phyloP scores from a whole-genome alignment of 1,284 basidiomycete genomes.

The Boletus albobrunnescens region DNA sequence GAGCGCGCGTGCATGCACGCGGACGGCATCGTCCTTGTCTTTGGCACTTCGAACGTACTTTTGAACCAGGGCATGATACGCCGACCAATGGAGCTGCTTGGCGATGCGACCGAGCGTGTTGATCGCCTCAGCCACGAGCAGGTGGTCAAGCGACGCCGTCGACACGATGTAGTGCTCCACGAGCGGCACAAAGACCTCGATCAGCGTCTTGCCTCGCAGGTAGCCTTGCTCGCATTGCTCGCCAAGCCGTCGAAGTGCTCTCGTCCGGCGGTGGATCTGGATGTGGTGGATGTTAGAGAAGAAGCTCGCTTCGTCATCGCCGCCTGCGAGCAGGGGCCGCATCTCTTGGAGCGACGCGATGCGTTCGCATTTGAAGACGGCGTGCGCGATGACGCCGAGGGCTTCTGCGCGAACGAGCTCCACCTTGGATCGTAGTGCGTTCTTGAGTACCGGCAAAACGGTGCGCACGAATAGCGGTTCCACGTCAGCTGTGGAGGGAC shows the following conservation, averaged over 20 bases:
- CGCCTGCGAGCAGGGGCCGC: slow-evolving; percentile 77
- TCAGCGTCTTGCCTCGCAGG: slow-evolving; percentile 70
- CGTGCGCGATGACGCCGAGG: slow-evolving; percentile 76
- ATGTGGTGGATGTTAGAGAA: slow-evolving; percentile 97
- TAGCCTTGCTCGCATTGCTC: slow-evolving; percentile 74
- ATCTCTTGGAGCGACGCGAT: slow-evolving; percentile 73
- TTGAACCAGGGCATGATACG: slow-evolving; percentile 80
- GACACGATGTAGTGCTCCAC: slow-evolving; percentile 79
- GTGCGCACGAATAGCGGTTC: slow-evolving; percentile 61
- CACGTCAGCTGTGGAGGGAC: slow-evolving; percentile 20
- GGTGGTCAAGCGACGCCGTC: slow-evolving; percentile 77
- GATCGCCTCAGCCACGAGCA: slow-evolving; percentile 90
- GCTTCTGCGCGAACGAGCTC: slow-evolving; percentile 91
- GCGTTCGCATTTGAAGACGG: slow-evolving; percentile 64
- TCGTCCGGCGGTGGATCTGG: slow-evolving; percentile 85
- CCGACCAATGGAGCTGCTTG: slow-evolving; percentile 75
- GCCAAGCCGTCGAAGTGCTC: slow-evolving; percentile 83
- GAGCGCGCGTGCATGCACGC: slow-evolving; percentile 82
- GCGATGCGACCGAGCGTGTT: slow-evolving; percentile 73
- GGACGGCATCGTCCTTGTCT: slow-evolving; percentile 71
- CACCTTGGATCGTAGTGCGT: slow-evolving; percentile 73
- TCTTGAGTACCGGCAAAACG: slow-evolving; percentile 81
- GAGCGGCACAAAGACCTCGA: slow-evolving; percentile 86
- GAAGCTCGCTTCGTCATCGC: slow-evolving; percentile 94
- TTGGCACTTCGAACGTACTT: slow-evolving; percentile 78